Base-by-base conservation (phyloP, 1,284 basidiomycete genomes). In the Pseudozyma sp. region DNA sequence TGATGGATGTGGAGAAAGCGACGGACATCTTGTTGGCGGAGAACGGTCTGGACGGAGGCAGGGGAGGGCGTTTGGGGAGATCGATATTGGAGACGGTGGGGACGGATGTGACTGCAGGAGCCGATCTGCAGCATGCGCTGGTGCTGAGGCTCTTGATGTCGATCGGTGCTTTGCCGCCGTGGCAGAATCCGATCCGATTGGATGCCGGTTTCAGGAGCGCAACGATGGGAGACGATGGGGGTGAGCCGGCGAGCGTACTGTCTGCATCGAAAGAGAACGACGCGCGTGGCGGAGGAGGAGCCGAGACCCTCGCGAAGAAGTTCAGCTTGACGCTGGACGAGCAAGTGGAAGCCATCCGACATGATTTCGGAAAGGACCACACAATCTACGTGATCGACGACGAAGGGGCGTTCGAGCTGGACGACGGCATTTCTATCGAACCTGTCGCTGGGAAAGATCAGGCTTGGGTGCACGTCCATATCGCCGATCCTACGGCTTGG, bases 361-460 rank as follows among this genome's bases (percentile, higher is more conserved):
- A 93, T 79, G 96, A 98, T 85, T 97, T 94, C 84, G 92, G 92
- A 11, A 79, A 51, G 14, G 54, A 90, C 65, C 85, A 92, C 58
- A 90, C 90, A 0, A 93, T 94, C 0, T 98, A 91, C 84, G 92
- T 97, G 17, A 91, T 99, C 58, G 97, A 99, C 82, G 93, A 94
- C 75, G 81, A 87, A 0, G 83, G 80, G 6, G 95, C 97, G 0
- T 86, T 91, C 76, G 97, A 99, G 84, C 88, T 99, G 31, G 97
- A 99, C 80, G 97, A 99, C 84, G 97, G 94, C 1, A 82, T 99
- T 37, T 96, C 94, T 0, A 82, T 98, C 49, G 77, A 80, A 57
- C 49, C 51, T 5, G 47, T 92, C 19, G 3, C 53, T 4, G 63
- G 73, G 8, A 17, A 4, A 13, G 65, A 68, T 0, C 46, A 61